Evolutionary conservation across 805 yeast genomes (phyloP), one percentile per base, ranked within the genome.

Genomic region (Tetrapisispora arboricola): DNA sequence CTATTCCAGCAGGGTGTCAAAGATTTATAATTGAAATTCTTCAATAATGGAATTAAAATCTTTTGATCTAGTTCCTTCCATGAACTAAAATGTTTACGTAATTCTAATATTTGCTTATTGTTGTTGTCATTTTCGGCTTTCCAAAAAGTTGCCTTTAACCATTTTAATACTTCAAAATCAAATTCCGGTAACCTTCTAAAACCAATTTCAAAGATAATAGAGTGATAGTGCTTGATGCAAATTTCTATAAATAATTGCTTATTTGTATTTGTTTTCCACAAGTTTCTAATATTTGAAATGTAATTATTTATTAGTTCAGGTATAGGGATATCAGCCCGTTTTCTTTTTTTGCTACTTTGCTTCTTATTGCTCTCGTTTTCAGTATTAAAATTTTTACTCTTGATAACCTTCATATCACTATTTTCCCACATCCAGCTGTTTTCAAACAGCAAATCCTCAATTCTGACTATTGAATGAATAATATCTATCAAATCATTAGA

Each of bases 281-380:
- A 12, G 12, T 43, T 45, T 38, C 42, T 48, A 39, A 48, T 46
- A 19, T 39, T 39, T 2, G 41, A 28, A 4, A 50, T 37, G 29
- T 46, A 49, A 8, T 41, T 36, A 32, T 42, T 43, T 7, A 54
- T 44, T 8, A 44, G 42, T 12, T 45, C 49, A 3, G 50, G 45
- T 10, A 48, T 40, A 11, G 40, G 12, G 13, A 16, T 15, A 2
- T 28, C 42, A 7, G 24, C 27, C 29, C 18, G 15, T 11, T 22
- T 22, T 36, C 31, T 44, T 29, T 38, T 48, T 18, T 36, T 82
- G 11, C 36, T 67, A 58, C 78, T 82, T 56, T 75, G 70, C 54
- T 73, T 73, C 62, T 79, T 84, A 45, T 78, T 80, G 11, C 73
- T 67, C 57, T 78, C 81, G 45, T 78, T 84, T 44, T 65, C 59